phyloP scores from a whole-genome alignment of 495 filamentous ascomycete genomes.

The Monascus purpureus region DNA sequence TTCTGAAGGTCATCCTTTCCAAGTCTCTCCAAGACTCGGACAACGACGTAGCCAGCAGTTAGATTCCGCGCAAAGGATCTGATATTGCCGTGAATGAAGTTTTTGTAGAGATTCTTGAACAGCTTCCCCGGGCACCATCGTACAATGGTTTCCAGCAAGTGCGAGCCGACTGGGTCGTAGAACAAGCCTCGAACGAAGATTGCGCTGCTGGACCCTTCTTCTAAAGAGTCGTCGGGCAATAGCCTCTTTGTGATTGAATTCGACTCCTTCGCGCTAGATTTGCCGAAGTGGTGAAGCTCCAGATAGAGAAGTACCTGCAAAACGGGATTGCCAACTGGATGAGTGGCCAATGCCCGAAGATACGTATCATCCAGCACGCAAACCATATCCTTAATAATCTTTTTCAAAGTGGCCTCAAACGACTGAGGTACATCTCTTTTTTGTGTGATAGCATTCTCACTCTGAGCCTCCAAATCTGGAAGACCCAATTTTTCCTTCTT shows the following conservation, averaged over 20 bases:
- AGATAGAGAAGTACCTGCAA: constrained; percentile 77
- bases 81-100: constrained; percentile 62
- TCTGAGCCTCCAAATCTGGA: constrained; percentile 20
- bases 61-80: constrained; percentile 71
- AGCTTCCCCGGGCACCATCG: constrained; percentile 66
- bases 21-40: constrained; percentile 64
- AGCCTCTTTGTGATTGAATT: constrained; percentile 46
- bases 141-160: constrained; percentile 75
- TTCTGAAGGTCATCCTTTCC: constrained; percentile 67
- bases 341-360: constrained; percentile 66
- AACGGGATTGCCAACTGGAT: constrained; percentile 79
- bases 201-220: constrained; percentile 42
- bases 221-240: constrained; percentile 48
- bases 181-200: constrained; percentile 72
- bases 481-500: constrained; percentile 70
- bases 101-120: constrained; percentile 71
- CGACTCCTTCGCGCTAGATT: constrained; percentile 45
- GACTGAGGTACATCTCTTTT: constrained; percentile 57
- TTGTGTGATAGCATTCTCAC: constrained; percentile 16
- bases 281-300: constrained; percentile 58
- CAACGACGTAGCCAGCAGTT: constrained; percentile 73
- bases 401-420: constrained; percentile 60
- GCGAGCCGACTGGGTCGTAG: constrained; percentile 80
- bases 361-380: constrained; percentile 55
- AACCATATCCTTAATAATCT: constrained; percentile 62